A percentile compares a stretch with the other conserved stretches of the same genome.
Evolutionary conservation across 1,139 yeast species (phyloP).

Genomic region (Candida freyschussii): DNA sequence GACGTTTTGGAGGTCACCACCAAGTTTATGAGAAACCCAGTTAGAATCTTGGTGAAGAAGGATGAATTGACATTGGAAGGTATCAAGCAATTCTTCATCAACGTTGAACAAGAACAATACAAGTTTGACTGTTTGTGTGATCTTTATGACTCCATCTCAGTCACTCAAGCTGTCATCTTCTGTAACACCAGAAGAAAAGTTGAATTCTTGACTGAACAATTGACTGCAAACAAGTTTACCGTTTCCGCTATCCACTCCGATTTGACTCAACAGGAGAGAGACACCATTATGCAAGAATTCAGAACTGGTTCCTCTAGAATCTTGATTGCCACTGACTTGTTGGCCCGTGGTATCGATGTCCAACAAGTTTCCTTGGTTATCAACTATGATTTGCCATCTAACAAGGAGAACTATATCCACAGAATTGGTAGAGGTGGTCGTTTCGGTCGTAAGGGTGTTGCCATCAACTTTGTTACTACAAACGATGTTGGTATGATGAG

Average conservation of each 20-base stretch:
- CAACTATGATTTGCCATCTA: constrained; percentile 95
- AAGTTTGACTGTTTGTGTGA: constrained; percentile 96
- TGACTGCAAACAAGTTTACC: constrained; percentile 84
- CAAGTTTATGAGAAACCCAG: constrained; percentile 96
- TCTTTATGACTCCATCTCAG: constrained; percentile 94
- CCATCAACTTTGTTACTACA: constrained; percentile 93
- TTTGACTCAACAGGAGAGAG: constrained; percentile 95
- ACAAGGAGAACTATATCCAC: constrained; percentile 98
- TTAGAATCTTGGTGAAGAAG: constrained; percentile 94
- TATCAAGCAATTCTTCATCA: constrained; percentile 93
- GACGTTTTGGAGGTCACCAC: constrained; percentile 96
- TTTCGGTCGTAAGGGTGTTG: constrained; percentile 99
- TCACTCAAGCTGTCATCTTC: constrained; percentile 98
- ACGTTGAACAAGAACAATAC: constrained; percentile 89
- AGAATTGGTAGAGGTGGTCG: constrained; percentile 99
- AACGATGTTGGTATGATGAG: constrained; percentile 92
- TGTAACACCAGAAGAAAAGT: constrained; percentile 99
- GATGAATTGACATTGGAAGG: constrained; percentile 98
- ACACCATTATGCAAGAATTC: constrained; percentile 96
- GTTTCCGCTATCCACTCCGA: constrained; percentile 98
- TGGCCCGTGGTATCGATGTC: constrained; percentile 99
- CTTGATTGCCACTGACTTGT: constrained; percentile 92
- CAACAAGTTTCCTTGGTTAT: constrained; percentile 98
- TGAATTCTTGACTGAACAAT: constrained; percentile 84
- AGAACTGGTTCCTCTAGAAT: constrained; percentile 98